A percentile compares a stretch with the other conserved stretches of the same genome.
Evolutionary conservation across 2,329 filamentous ascomycete genomes (phyloP).

Genomic region (Aspergillus unguis): DNA sequence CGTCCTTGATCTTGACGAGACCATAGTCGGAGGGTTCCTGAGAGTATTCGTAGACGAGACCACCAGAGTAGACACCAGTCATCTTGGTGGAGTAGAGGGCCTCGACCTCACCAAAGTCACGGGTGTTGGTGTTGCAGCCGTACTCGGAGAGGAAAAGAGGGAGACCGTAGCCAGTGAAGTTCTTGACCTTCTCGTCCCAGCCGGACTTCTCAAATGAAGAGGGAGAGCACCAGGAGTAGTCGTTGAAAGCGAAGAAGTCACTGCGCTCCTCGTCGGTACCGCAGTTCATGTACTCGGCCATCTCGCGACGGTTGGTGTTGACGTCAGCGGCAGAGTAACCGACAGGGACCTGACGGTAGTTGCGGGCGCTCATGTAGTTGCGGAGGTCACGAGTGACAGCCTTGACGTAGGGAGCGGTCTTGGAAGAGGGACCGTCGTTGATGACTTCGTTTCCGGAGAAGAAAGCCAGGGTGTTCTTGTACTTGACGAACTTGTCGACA

Average conservation of each 20-base stretch:
- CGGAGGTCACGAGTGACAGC: slow-evolving; percentile 74
- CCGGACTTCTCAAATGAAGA: slow-evolving; percentile 73
- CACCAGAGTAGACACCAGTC: slow-evolving; percentile 88
- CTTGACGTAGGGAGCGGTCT: slow-evolving; percentile 70
- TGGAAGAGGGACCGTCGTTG: slow-evolving; percentile 64
- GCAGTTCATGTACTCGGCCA: slow-evolving; percentile 91
- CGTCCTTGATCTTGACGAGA: slow-evolving; percentile 64
- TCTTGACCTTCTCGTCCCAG: slow-evolving; percentile 85
- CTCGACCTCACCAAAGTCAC: slow-evolving; percentile 74
- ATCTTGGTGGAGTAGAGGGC: slow-evolving; percentile 80
- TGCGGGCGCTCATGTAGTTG: slow-evolving; percentile 62
- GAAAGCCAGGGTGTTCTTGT: slow-evolving; percentile 82
- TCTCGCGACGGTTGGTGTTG: slow-evolving; percentile 77
- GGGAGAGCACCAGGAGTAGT: slow-evolving; percentile 71
- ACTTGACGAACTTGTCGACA: slow-evolving; percentile 76
- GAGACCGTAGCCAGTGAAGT: slow-evolving; percentile 80
- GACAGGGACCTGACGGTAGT: slow-evolving; percentile 66
- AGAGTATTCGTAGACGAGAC: slow-evolving; percentile 93
- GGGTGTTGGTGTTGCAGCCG: slow-evolving; percentile 79
- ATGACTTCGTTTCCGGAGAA: slow-evolving; percentile 81
- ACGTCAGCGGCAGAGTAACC: slow-evolving; percentile 75
- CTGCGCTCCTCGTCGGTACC: slow-evolving; percentile 77
- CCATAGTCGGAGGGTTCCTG: slow-evolving; percentile 80
- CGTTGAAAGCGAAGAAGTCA: slow-evolving; percentile 90
- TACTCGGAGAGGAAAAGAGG: slow-evolving; percentile 95